phyloP scores from a whole-genome alignment of 2,329 filamentous ascomycete species.

The Diaporthe destruens region DNA sequence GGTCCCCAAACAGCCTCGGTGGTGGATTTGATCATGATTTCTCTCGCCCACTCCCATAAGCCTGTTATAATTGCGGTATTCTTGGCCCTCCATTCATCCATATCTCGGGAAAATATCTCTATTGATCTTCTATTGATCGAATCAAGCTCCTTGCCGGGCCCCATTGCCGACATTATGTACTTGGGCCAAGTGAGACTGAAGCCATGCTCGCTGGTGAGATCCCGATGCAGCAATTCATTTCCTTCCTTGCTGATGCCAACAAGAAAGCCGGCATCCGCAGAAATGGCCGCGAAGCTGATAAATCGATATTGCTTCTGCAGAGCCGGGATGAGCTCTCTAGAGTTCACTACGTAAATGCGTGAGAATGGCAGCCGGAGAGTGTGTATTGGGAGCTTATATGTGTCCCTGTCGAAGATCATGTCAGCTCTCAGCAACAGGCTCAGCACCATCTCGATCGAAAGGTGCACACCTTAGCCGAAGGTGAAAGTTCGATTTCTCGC shows the following conservation, averaged over 20 bases:
- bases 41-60: conserved; percentile 44
- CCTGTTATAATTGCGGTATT: conserved; percentile 16
- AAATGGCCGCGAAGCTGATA: conserved; percentile 47
- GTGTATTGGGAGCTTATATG: conserved; percentile 46
- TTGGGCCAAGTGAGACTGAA: conserved; percentile 13
- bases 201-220: conserved; percentile 22
- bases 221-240: conserved; percentile 44
- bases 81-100: conserved; percentile 39
- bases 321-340: conserved; percentile 45
- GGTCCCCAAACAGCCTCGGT: conserved; percentile 47
- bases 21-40: conserved; percentile 44
- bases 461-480: background rate
- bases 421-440: background rate
- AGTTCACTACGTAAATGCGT: conserved; percentile 48
- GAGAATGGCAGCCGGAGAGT: conserved; percentile 46
- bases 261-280: conserved; percentile 43
- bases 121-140: conserved; percentile 44
- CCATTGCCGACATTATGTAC: conserved; percentile 15
- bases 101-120: conserved; percentile 42
- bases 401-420: conserved; percentile 30
- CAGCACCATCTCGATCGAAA: no score
- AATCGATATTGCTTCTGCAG: conserved; percentile 47
- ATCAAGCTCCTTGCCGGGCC: conserved; percentile 41
- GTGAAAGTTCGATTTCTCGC: background rate
- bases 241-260: conserved; percentile 47